These are phyloP conservation scores for Paramecium sonneborni DNA, from an alignment of 73 alveolate genomes.

Conservation along the genomic window DNA sequence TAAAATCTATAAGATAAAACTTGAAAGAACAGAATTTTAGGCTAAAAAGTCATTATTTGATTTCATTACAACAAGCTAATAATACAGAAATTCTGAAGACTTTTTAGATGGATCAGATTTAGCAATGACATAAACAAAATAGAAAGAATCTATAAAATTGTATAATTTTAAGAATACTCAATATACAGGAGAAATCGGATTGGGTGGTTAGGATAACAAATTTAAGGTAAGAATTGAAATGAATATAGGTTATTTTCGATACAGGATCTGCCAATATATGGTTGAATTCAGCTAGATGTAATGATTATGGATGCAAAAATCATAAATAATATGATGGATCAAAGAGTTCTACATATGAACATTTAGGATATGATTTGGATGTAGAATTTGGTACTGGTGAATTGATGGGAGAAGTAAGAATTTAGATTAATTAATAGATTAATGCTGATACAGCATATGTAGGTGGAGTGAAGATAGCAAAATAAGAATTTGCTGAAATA, in stretches of 20 bases:
- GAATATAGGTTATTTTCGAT: constrained; percentile 78
- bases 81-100: background rate
- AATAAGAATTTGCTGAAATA: constrained; percentile 79
- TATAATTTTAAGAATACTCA: constrained; percentile 18
- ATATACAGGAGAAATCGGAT: constrained; percentile 44
- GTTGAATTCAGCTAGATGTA: constrained; percentile 74
- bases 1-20: background rate
- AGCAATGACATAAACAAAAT: background rate
- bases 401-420: constrained; percentile 65
- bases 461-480: constrained; percentile 70
- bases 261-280: constrained; percentile 80
- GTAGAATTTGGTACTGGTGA: constrained; percentile 80
- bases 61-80: constrained; percentile 24
- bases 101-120: background rate
- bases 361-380: constrained; percentile 57
- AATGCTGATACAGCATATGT: constrained; percentile 68
- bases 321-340: constrained; percentile 68
- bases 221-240: background rate
- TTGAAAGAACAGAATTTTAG: background rate
- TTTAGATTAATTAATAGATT: background rate
- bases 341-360: constrained; percentile 31
- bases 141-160: background rate
- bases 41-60: background rate
- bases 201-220: constrained; percentile 7
- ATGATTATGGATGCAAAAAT: constrained; percentile 65